Conservation (phyloP, 371 early-diverging fungal species). For the Rhizopus stolonifer region DNA sequence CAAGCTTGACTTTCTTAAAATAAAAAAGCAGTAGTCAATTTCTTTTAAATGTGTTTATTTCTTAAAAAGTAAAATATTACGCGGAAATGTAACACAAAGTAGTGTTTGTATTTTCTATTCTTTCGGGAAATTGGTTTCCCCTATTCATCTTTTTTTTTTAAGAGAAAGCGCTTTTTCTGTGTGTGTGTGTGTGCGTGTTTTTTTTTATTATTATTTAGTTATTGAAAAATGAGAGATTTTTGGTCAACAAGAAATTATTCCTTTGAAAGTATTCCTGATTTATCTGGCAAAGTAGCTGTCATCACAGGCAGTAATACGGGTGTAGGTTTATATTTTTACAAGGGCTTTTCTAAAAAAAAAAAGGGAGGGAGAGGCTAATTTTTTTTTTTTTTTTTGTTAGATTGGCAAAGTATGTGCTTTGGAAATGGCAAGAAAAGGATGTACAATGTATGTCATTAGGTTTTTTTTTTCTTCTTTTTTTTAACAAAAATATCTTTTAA, state of each 20-base stretch:
- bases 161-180: too few species aligned
- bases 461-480: too few species aligned
- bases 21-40: too few species aligned
- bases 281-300: conserved; percentile 64
- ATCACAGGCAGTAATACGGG: conserved; percentile 77
- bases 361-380: not conserved
- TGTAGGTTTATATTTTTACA: conserved; percentile 18
- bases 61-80: too few species aligned
- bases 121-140: too few species aligned
- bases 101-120: too few species aligned
- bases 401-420: conserved; percentile 62
- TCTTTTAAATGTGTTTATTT: too few species aligned
- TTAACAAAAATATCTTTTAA: not conserved
- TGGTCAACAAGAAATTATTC: conserved; percentile 20
- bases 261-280: conserved; percentile 59
- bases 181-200: too few species aligned
- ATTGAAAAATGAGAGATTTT: conserved; percentile 8
- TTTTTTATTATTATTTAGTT: not conserved
- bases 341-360: not conserved
- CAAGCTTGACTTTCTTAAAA: too few species aligned
- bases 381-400: conserved; percentile 10
- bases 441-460: conserved; percentile 43
- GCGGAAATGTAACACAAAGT: too few species aligned
- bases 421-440: conserved; percentile 60
- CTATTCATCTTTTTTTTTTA: too few species aligned